phyloP scores from a whole-genome alignment of 2,329 filamentous ascomycete species.

The Aureobasidium subglaciale region DNA sequence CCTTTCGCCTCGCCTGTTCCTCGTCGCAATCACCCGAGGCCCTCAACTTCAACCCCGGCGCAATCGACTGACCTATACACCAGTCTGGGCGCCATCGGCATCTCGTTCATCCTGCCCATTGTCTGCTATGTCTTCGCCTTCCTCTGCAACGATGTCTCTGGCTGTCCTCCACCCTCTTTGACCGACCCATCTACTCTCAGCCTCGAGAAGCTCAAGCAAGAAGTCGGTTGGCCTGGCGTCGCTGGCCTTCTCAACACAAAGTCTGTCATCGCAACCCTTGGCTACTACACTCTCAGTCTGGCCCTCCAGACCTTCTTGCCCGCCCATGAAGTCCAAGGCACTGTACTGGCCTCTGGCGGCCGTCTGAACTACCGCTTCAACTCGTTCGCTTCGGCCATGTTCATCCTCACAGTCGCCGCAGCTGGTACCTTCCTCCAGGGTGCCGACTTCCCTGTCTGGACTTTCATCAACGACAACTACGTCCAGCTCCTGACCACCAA shows the following conservation, averaged over 20 bases:
- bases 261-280: slow-evolving; percentile 62
- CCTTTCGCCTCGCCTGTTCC: too few relatives aligned
- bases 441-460: slow-evolving; percentile 80
- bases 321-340: slow-evolving; percentile 63
- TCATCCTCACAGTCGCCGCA: slow-evolving; percentile 63
- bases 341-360: slow-evolving; percentile 61
- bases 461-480: slow-evolving; percentile 87
- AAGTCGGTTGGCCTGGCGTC: slow-evolving; percentile 79
- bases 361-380: slow-evolving; percentile 73
- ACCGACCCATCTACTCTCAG: slow-evolving; percentile 51
- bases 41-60: too few relatives aligned
- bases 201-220: slow-evolving; percentile 64
- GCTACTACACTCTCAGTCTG: slow-evolving; percentile 71
- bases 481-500: slow-evolving; percentile 78
- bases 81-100: slow-evolving; percentile 67
- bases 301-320: slow-evolving; percentile 71
- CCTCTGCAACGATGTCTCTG: slow-evolving; percentile 84
- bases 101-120: slow-evolving; percentile 74
- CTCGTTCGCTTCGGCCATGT: slow-evolving; percentile 64
- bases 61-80: background rate
- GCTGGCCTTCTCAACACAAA: slow-evolving; percentile 62
- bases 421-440: slow-evolving; percentile 72
- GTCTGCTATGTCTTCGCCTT: slow-evolving; percentile 75
- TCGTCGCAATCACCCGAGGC: too few relatives aligned
- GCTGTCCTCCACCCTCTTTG: slow-evolving; percentile 79